Conservation (phyloP, 1,139 yeast genomes). For the Suhomyces bolitotheri region DNA sequence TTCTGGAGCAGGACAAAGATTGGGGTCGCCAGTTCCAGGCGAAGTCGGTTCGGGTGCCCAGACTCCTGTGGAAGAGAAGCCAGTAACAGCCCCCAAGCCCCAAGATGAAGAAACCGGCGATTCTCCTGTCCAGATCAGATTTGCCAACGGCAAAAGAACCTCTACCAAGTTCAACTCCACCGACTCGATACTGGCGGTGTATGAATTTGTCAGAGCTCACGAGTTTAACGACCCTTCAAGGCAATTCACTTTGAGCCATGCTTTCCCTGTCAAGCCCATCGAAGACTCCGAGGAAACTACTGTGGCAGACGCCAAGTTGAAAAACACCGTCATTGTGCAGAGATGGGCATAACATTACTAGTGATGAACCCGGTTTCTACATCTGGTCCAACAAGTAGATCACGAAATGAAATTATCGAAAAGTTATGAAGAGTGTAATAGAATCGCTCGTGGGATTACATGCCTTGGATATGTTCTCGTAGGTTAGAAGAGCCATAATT, state of each 20-base stretch:
- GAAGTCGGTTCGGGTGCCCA: slow-evolving; percentile 33
- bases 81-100: slow-evolving; percentile 19
- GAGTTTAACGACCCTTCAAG: slow-evolving; percentile 46
- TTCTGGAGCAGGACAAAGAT: slow-evolving; percentile 78
- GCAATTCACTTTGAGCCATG: slow-evolving; percentile 68
- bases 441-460: too few species aligned
- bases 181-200: slow-evolving; percentile 68
- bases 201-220: slow-evolving; percentile 60
- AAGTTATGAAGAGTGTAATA: too few species aligned
- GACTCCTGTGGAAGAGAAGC: slow-evolving; percentile 11
- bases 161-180: slow-evolving; percentile 64
- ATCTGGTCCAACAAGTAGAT: too few species aligned
- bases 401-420: too few species aligned
- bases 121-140: slow-evolving; percentile 75
- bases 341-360: slow-evolving; percentile 70
- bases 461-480: too few species aligned
- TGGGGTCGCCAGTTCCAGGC: slow-evolving; percentile 89
- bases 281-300: slow-evolving; percentile 51
- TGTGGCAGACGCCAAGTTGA: slow-evolving; percentile 73
- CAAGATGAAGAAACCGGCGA: slow-evolving; percentile 57
- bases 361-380: too few species aligned
- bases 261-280: slow-evolving; percentile 82
- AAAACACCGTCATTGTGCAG: slow-evolving; percentile 87
- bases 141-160: slow-evolving; percentile 76
- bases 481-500: too few species aligned